A percentile compares a stretch with the other conserved stretches of the same genome.
Conservation (phyloP, 257 asterid species). For the Henckelia pumila region DNA sequence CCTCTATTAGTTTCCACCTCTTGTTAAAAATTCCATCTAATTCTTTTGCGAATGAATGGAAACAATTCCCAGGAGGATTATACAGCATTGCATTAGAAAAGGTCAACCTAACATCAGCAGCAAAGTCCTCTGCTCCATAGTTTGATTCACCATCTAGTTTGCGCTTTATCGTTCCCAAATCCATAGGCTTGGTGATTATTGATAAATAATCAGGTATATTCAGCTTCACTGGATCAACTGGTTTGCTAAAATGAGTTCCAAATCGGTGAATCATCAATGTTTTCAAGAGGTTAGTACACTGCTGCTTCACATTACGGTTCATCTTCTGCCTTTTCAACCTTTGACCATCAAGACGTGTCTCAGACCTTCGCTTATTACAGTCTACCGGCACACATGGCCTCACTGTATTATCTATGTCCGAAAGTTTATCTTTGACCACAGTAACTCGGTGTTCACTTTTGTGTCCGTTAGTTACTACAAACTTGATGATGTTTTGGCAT, state of each 20-base stretch:
- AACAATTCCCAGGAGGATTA: conserved; percentile 53
- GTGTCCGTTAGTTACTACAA: conserved; percentile 19
- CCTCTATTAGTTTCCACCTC: conserved; percentile 56
- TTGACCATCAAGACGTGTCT: conserved; percentile 29
- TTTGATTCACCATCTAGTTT: conserved; percentile 53
- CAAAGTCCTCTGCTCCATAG: conserved; percentile 56
- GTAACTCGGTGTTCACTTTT: background rate
- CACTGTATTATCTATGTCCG: conserved; percentile 24
- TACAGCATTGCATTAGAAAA: conserved; percentile 73
- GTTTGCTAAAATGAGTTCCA: conserved; percentile 46
- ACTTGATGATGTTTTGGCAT: conserved; percentile 20
- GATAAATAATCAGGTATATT: conserved; percentile 71
- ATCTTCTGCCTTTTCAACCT: conserved; percentile 48
- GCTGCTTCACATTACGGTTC: conserved; percentile 50
- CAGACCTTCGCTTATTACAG: conserved; percentile 52
- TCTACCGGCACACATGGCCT: conserved; percentile 27
- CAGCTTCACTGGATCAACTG: conserved; percentile 75
- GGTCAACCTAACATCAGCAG: conserved; percentile 65
- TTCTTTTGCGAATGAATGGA: conserved; percentile 51
- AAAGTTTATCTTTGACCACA: conserved; percentile 15
- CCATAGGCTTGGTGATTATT: conserved; percentile 70
- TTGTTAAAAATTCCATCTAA: conserved; percentile 40
- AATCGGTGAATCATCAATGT: conserved; percentile 41
- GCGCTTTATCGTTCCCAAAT: conserved; percentile 65
- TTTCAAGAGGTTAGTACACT: conserved; percentile 47